A percentile compares a stretch with the other conserved stretches of the same genome.
Conservation (phyloP, 2,329 filamentous ascomycete genomes). For the Didymella lethalis region DNA sequence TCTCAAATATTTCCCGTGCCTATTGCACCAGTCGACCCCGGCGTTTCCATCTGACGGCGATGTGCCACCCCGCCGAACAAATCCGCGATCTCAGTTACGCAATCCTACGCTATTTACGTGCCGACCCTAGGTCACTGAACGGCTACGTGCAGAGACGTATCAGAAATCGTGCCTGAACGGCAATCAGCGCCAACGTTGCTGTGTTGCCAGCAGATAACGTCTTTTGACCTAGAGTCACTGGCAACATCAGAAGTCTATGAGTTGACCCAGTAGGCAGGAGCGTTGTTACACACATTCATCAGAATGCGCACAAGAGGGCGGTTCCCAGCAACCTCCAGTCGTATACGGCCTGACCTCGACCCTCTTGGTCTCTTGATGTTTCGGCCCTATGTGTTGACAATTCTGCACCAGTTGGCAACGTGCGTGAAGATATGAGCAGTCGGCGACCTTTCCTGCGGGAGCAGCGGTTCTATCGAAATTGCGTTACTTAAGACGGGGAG, state of each 20-base stretch:
- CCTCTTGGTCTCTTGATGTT: conserved; percentile 10
- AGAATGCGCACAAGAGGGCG: conserved; percentile 7
- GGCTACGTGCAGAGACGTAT: conserved; percentile 28
- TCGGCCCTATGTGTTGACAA: conserved; percentile 17
- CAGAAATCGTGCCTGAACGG: not conserved
- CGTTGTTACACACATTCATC: conserved; percentile 25
- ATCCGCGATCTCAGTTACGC: conserved; percentile 28
- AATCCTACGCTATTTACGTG: conserved; percentile 24
- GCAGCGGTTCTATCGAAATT: conserved; percentile 23
- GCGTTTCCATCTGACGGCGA: conserved; percentile 8
- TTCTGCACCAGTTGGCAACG: not conserved
- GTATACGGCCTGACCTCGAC: conserved; percentile 11
- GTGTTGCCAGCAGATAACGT: conserved; percentile 6
- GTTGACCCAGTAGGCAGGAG: conserved; percentile 15
- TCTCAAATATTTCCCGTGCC: conserved; percentile 12
- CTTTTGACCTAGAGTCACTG: conserved; percentile 2
- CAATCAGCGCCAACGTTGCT: conserved; percentile 1
- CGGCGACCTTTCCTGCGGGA: conserved; percentile 10
- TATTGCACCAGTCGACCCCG: conserved; percentile 13
- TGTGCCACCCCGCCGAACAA: conserved; percentile 33
- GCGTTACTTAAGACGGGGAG: conserved; percentile 17
- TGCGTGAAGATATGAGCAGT: not conserved
- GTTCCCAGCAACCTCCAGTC: conserved; percentile 6
- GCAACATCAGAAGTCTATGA: not conserved
- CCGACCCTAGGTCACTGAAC: conserved; percentile 29